Base-by-base conservation (phyloP, 495 filamentous ascomycete species). In the Hypoxylon lienhwacheense region DNA sequence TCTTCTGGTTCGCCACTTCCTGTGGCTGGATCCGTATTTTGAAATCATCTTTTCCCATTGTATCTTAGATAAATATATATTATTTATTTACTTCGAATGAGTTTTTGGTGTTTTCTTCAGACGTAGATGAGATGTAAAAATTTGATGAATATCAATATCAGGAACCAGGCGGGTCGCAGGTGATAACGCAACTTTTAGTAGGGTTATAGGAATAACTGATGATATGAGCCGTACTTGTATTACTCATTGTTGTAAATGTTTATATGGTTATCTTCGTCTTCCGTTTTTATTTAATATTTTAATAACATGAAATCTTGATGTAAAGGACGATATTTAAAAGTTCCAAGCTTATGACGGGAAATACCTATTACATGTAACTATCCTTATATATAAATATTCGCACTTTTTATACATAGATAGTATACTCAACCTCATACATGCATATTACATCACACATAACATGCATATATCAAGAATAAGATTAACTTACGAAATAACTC, bases 21-120 rank as follows among this genome's bases (percentile, higher is more conserved):
- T 60, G 59, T 1, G 64, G 64, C 44, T 67, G 64, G 19, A 67
- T 52, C 46, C 64, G 64, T 1, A 60, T 53, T 53, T 67, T 67
- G 40, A 64, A 67, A 25, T 67, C 61, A 50, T 64, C 64, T 29
- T 20, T 60, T 7, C 50, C 57, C 57, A 60, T 60, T n/a, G 7
- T 41, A 11, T 31, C 25, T 5, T 5, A 28, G 10, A 10, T 28
- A 10, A 28, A 5, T 28, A 5, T 28, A 28, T 28, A 28, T n/a
- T n/a, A n/a, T n/a, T n/a, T n/a, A n/a, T n/a, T n/a, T n/a, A 28
- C 25, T 10, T 16, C 7, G 14, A 4, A 1, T 19, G 19, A 43
- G 7, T 33, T 17, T 32, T 31, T 40, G 47, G 15, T 17, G 46
- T 49, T 40, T 21, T 31, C 22, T 37, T 11, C 12, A 7, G 12